Base-by-base conservation (phyloP, 345 rosid genomes). In the Salix brachista region DNA sequence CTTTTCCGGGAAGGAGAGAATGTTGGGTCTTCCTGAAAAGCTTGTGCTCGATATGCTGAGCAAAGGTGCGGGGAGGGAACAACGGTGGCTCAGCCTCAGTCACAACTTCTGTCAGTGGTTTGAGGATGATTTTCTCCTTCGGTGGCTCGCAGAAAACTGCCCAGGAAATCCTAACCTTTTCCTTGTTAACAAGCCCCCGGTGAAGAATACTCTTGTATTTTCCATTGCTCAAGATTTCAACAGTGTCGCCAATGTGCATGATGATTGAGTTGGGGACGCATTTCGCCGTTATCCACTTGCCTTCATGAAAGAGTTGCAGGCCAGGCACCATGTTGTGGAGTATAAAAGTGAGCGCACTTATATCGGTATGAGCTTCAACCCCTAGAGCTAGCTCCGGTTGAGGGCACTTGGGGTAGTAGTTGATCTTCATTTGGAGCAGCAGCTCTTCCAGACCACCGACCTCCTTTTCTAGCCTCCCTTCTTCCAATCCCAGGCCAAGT, bases 321-420 rank as follows among this genome's bases (percentile, higher is more conserved):
- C 99, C 99, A 0, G 99, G 97, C 66, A 96, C 94, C 98, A 96
- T 96, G 89, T 96, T 96, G 92, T 96, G 99, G 86, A 96, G 93
- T 41, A 96, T 91, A 84, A 94, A 94, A 30, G 99, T 92, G 80
- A 93, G 92, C 4, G 99, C 91, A 44, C 95, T 88, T n/a, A 93
- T 48, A 73, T 96, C 97, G 1, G 97, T 96, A 84, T 96, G 99
- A 66, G 99, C 97, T 82, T 96, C 98, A n/a, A 94, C 98, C 6
- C 99, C 98, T 0, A 96, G 89, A 36, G 99, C 97, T 10, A 96
- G 92, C 79, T 96, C 99, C 11, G 97, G 99, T 41, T 93, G 97
- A 26, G 99, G 99, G 52, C 98, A 96, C 78, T 86, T 91, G 2
- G 99, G 99, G 85, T 93, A 96, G 79, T 91, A 92, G 78, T 96